These are phyloP conservation scores for Scedosporium apiospermum DNA, from an alignment of 2,329 filamentous ascomycete species.

Conservation along the genomic window DNA sequence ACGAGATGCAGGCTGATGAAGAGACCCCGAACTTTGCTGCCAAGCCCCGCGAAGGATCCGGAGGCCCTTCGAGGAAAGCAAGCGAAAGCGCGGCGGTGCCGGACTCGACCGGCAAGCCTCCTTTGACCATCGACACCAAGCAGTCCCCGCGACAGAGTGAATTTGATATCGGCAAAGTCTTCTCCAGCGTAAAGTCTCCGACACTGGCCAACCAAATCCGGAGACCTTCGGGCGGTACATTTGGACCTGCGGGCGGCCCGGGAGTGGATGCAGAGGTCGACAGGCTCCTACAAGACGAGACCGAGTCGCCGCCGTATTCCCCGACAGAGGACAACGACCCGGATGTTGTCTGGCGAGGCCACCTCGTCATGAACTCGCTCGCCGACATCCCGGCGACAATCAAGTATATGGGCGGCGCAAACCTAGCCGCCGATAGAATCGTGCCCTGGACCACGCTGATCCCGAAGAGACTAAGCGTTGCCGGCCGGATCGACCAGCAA, in stretches of 20 bases:
- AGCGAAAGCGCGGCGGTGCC: constrained; percentile 24
- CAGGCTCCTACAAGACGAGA: constrained; percentile 72
- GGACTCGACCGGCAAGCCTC: constrained; percentile 16
- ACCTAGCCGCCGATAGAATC: constrained; percentile 45
- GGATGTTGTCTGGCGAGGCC: constrained; percentile 69
- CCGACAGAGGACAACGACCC: constrained; percentile 67
- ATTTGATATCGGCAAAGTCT: constrained; percentile 82
- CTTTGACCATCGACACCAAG: constrained; percentile 25
- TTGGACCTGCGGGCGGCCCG: constrained; percentile 39
- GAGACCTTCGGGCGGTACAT: constrained; percentile 31
- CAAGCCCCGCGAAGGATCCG: constrained; percentile 18
- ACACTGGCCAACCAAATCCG: constrained; percentile 32
- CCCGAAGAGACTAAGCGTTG: constrained; percentile 59
- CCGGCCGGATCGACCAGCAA: constrained; percentile 70
- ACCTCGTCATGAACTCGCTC: constrained; percentile 65
- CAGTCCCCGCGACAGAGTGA: constrained; percentile 46
- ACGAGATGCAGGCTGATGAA: constrained; percentile 20
- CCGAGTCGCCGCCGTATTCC: constrained; percentile 73
- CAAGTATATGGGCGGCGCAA: constrained; percentile 74
- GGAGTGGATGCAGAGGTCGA: constrained; percentile 84
- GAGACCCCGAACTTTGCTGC: neutral
- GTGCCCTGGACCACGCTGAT: constrained; percentile 68
- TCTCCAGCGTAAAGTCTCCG: constrained; percentile 73
- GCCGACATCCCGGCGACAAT: constrained; percentile 69
- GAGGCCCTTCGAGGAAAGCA: constrained; percentile 15